Conservation (phyloP, 2,329 filamentous ascomycete genomes). For the Tetracladium maxilliforme region DNA sequence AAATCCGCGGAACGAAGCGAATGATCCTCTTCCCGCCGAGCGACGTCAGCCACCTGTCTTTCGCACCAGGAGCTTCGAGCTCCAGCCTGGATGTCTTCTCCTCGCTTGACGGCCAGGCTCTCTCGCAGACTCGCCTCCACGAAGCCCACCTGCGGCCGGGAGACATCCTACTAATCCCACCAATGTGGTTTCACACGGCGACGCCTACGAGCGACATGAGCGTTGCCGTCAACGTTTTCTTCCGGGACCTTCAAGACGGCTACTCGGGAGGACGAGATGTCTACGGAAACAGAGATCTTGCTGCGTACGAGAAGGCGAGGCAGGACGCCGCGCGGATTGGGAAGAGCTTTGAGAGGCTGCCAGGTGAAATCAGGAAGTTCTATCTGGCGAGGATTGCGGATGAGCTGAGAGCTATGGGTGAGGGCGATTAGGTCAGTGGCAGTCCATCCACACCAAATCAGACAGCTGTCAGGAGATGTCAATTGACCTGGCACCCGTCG, state of each 20-base stretch:
- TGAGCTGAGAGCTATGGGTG: no score
- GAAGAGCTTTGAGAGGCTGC: conserved; percentile 48
- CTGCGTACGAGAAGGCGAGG: conserved; percentile 70
- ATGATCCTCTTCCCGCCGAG: conserved; percentile 66
- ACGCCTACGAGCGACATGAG: conserved; percentile 42
- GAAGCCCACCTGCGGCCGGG: conserved; percentile 53
- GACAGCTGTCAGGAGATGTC: no score
- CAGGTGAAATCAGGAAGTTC: conserved; percentile 53
- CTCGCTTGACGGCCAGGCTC: conserved; percentile 20
- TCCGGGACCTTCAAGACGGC: conserved; percentile 50
- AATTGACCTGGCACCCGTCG: no score
- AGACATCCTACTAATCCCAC: conserved; percentile 68
- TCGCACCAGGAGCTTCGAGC: conserved; percentile 66
- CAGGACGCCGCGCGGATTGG: conserved; percentile 54
- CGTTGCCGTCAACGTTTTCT: conserved; percentile 83
- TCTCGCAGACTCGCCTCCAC: conserved; percentile 42
- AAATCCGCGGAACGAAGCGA: conserved; percentile 59
- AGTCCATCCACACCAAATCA: no score
- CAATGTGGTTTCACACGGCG: conserved; percentile 73
- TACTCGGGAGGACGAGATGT: conserved; percentile 70
- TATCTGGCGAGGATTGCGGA: conserved; percentile 59
- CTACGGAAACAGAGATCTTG: conserved; percentile 76
- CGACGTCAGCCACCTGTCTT: conserved; percentile 54
- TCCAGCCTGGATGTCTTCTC: conserved; percentile 63
- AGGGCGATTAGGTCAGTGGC: no score